Base-by-base conservation (phyloP, 768 basidiomycete genomes). In the Tricholoma saponaceum region DNA sequence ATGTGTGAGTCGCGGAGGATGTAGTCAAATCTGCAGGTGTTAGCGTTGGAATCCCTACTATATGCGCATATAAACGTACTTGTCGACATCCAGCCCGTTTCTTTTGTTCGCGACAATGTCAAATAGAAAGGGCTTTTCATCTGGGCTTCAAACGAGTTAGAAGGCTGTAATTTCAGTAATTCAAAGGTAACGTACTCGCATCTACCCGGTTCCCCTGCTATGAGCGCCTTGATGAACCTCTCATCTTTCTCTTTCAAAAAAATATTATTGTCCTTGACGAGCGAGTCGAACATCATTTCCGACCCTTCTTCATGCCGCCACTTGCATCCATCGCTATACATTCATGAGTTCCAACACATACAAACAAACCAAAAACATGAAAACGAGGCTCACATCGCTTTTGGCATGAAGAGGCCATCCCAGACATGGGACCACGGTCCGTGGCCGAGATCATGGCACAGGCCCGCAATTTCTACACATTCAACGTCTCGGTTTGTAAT, bases 401-500 rank as follows among this genome's bases (percentile, higher is more conserved):
- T 56, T 0, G 89, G 89, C 52, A 94, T 90, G 68, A 90, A 92
- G 53, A 75, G 65, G 6, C 74, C 72, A 60, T 94, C 91, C 86
- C 89, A 94, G 7, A 93, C 86, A 67, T 94, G 92, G 58, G 84
- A 87, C 85, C 88, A 92, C 0, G 91, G 91, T 0, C 92, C 92
- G 64, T 92, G 91, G 0, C 90, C 91, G 3, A 93, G 81, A 68
- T 93, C 91, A 62, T 93, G 92, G 56, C 90, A 92, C 2, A 92
- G 74, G 0, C 90, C 92, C 0, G 91, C 91, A 22, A 93, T 74
- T 57, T 89, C 86, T 16, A 93, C 85, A 58, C 92, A 93, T 51
- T 78, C 76, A 28, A 92, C 76, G 58, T 94, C 90, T 18, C 89
- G 79, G 44, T 85, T 78, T 0, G 84, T 85, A 57, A 93, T 90